Evolutionary conservation across 257 asterid genomes (phyloP).

Genomic region (Nicotiana sylvestris): DNA sequence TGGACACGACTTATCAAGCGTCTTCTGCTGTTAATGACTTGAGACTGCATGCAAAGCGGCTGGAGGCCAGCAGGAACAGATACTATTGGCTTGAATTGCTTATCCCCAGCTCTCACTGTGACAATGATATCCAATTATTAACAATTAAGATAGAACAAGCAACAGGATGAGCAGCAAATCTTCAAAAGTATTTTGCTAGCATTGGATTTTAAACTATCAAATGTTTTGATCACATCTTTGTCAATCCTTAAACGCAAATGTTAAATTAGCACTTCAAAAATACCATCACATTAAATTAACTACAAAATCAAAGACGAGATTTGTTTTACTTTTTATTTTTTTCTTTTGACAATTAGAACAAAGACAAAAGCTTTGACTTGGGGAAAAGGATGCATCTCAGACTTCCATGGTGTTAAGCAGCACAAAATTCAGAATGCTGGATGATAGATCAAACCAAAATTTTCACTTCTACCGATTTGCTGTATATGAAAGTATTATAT

Average conservation of each 20-base stretch:
- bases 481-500: background rate
- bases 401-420: background rate
- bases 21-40: slow-evolving; percentile 27
- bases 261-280: background rate
- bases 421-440: background rate
- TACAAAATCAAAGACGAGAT: background rate
- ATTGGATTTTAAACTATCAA: background rate
- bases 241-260: background rate
- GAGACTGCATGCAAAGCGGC: slow-evolving; percentile 31
- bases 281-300: background rate
- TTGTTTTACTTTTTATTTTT: background rate
- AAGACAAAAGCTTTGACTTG: background rate
- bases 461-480: background rate
- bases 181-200: background rate
- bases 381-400: background rate
- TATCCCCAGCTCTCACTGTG: slow-evolving; percentile 30
- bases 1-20: slow-evolving; percentile 14
- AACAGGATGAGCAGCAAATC: background rate
- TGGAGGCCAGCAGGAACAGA: slow-evolving; percentile 28
- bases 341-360: background rate
- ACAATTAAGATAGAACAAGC: background rate
- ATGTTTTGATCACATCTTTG: background rate
- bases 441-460: background rate
- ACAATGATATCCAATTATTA: slow-evolving; percentile 16
- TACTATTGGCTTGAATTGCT: slow-evolving; percentile 25